These are phyloP conservation scores for Phytophthora quininea DNA, from an alignment of 352 stramenopile genomes.

Conservation along the genomic window DNA sequence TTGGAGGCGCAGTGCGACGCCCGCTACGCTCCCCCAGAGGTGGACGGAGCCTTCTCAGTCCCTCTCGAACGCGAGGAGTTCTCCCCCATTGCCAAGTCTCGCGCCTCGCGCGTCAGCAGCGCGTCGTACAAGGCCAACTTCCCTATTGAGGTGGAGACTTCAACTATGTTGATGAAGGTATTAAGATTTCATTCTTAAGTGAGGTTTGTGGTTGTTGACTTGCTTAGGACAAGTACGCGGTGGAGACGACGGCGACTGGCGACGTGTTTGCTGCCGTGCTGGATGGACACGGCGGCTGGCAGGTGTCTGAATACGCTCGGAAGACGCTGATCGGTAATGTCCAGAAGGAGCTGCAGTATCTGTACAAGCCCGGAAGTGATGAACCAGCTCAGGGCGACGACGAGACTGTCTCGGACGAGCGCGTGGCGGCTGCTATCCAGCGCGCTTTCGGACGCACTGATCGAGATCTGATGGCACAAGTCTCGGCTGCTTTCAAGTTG, in stretches of 20 bases:
- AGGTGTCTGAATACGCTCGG: constrained; percentile 90
- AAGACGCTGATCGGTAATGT: constrained; percentile 85
- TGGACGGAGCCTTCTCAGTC: constrained; percentile 53
- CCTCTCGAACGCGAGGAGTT: constrained; percentile 64
- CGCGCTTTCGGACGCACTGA: constrained; percentile 89
- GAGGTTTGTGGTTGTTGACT: background rate
- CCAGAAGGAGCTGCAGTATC: constrained; percentile 63
- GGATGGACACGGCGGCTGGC: constrained; percentile 94
- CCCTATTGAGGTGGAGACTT: constrained; percentile 52
- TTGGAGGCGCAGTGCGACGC: constrained; percentile 61
- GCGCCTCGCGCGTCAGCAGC: constrained; percentile 53
- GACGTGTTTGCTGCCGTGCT: constrained; percentile 89
- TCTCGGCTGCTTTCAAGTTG: constrained; percentile 88
- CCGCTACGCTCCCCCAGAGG: constrained; percentile 49
- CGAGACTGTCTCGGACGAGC: constrained; percentile 42
- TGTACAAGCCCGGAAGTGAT: constrained; percentile 42
- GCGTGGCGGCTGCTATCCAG: constrained; percentile 74
- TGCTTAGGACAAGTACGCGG: constrained; percentile 80
- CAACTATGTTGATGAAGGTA: background rate
- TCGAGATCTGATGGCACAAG: constrained; percentile 80
- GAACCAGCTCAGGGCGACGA: constrained; percentile 34
- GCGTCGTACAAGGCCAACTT: constrained; percentile 75
- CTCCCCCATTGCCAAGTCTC: constrained; percentile 47
- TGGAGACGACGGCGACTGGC: constrained; percentile 68
- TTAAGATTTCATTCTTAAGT: background rate